Evolutionary conservation across 1,284 basidiomycete species (phyloP), one percentile per base, ranked within the genome.

Genomic region (Boletus albobrunnescens): DNA sequence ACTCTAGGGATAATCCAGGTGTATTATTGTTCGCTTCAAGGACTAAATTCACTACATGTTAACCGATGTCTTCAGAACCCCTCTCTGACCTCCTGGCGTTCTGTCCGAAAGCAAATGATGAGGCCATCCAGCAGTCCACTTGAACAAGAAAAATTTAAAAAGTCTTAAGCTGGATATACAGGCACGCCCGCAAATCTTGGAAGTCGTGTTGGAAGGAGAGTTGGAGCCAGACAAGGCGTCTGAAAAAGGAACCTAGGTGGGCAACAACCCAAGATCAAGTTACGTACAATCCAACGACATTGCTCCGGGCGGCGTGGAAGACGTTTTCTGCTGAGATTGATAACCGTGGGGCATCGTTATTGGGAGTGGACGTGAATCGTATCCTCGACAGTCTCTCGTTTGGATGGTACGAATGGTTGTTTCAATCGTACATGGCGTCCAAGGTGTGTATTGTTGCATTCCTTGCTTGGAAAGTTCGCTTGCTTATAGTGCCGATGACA

Each of bases 331-430:
- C n/a, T 4, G 31, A 17, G 16, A 17, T 2, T 7, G n/a, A 32
- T 32, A n/a, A n/a, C n/a, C n/a, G n/a, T n/a, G n/a, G n/a, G n/a
- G n/a, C n/a, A n/a, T 70, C 71, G 0, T 61, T 82, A 22, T 64
- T 84, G 2, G 82, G 82, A 5, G 80, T 79, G 0, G 76, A 80
- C 28, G 75, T 82, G n/a, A 71, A 71, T 11, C 67, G 67, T 23
- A 78, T 83, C n/a, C 73, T 80, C 13, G 75, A 81, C 47, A 71
- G 55, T 30, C 57, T 84, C 4, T 75, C 77, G 0, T 73, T 84
- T 46, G 81, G 81, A 2, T 84, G 81, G 82, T 84, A 82, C 24
- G 81, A 84, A 52, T 78, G 77, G 0, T 66, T 84, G 11, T 78
- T 84, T 51, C 73, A 75, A 46, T 81, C 80, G 0, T 84, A 84